These are phyloP conservation scores for Penicillium macrosclerotiorum DNA, from an alignment of 495 filamentous ascomycete genomes.

Conservation along the genomic window DNA sequence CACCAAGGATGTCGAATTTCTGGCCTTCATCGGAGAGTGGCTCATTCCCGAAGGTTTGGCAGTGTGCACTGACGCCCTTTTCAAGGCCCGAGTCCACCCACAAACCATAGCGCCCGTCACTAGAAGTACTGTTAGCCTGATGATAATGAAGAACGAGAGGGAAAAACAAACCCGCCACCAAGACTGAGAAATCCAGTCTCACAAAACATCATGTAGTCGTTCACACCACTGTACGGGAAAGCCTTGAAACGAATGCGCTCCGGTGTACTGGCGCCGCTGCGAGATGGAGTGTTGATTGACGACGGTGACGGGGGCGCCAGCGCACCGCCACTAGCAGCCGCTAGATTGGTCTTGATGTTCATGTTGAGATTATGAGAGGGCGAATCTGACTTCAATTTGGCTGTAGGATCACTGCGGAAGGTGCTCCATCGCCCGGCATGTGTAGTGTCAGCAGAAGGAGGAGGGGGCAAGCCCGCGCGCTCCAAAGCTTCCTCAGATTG, in stretches of 20 bases:
- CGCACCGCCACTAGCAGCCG: conserved; percentile 29
- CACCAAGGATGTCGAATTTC: conserved; percentile 88
- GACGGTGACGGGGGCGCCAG: conserved; percentile 28
- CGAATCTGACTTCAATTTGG: conserved; percentile 21
- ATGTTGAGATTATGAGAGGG: conserved; percentile 27
- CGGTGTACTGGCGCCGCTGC: conserved; percentile 46
- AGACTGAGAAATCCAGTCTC: conserved; percentile 81
- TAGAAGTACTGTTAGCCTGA: conserved; percentile 26
- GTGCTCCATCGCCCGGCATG: conserved; percentile 72
- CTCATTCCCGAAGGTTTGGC: conserved; percentile 94
- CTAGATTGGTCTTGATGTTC: conserved; percentile 27
- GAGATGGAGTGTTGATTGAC: conserved; percentile 17
- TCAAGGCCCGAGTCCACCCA: conserved; percentile 92
- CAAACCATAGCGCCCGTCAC: conserved; percentile 85
- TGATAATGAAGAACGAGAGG: background rate
- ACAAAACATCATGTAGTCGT: conserved; percentile 96
- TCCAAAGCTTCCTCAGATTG: conserved; percentile 40
- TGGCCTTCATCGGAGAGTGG: conserved; percentile 89
- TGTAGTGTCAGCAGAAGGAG: conserved; percentile 71
- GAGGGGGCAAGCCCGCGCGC: conserved; percentile 57
- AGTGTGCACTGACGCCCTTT: conserved; percentile 74
- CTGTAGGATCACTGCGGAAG: conserved; percentile 33
- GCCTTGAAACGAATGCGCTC: conserved; percentile 89
- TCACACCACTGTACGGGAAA: conserved; percentile 92
- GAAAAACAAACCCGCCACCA: conserved; percentile 66